Evolutionary conservation across 106 monocot genomes (phyloP).

Genomic region (Cymbidium sinense): DNA sequence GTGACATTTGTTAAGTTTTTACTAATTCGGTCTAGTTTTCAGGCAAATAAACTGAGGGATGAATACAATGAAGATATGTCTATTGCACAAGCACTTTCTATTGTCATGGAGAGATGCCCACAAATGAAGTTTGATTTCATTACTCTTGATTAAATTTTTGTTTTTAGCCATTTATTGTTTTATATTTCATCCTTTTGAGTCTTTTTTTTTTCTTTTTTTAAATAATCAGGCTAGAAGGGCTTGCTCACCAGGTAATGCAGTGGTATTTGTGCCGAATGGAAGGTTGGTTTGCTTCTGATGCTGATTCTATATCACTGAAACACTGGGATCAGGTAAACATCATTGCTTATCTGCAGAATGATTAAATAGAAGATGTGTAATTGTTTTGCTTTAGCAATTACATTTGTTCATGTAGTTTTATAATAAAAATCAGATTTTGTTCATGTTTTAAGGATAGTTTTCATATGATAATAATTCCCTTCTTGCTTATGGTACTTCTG

Average conservation of each 20-base stretch:
- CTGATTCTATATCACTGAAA: conserved; percentile 73
- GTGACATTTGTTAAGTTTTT: background rate
- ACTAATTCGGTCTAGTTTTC: conserved; percentile 9
- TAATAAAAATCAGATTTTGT: too few relatives aligned
- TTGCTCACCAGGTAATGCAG: conserved; percentile 68
- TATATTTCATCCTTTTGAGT: background rate
- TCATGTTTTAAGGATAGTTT: too few relatives aligned
- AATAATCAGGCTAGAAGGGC: conserved; percentile 62
- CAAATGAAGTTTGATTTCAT: conserved; percentile 42
- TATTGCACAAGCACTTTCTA: conserved; percentile 64
- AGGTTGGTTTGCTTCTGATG: conserved; percentile 98
- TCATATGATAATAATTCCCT: background rate
- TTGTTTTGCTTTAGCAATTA: too few relatives aligned
- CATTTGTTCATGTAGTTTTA: too few relatives aligned
- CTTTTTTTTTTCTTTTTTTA: background rate
- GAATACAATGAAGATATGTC: conserved; percentile 67
- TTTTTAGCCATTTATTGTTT: background rate
- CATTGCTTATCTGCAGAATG: background rate
- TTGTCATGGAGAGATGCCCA: conserved; percentile 67
- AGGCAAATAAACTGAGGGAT: conserved; percentile 74
- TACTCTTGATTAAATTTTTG: background rate
- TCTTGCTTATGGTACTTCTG: background rate
- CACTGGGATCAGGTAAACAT: conserved; percentile 80
- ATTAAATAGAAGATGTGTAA: too few relatives aligned
- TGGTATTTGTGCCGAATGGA: conserved; percentile 99